A percentile compares a stretch with the other conserved stretches of the same genome.
Evolutionary conservation across 352 stramenopile genomes (phyloP).

Genomic region (Pythium utonaiense): DNA sequence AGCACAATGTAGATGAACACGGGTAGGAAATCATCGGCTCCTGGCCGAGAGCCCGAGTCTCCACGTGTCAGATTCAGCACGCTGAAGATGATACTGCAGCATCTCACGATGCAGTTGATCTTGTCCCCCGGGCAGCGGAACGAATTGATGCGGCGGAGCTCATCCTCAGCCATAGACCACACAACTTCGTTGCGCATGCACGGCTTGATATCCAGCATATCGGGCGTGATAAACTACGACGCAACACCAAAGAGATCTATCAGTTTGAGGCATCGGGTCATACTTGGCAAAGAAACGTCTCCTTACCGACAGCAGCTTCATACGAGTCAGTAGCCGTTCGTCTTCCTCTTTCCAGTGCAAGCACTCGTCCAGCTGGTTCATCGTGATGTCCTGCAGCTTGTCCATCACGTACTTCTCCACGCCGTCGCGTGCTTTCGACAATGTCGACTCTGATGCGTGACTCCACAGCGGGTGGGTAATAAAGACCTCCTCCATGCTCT

Average conservation of each 20-base stretch:
- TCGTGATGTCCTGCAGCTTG: constrained; percentile 78
- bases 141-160: constrained; percentile 87
- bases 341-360: constrained; percentile 73
- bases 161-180: constrained; percentile 85
- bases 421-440: constrained; percentile 68
- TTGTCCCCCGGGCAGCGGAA: constrained; percentile 87
- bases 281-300: not conserved
- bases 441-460: constrained; percentile 52
- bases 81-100: constrained; percentile 89
- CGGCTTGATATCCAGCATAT: constrained; percentile 90
- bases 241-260: not conserved
- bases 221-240: constrained; percentile 67
- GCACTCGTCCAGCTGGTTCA: constrained; percentile 67
- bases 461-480: constrained; percentile 57
- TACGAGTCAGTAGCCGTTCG: constrained; percentile 58
- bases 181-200: constrained; percentile 89
- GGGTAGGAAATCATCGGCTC: constrained; percentile 89
- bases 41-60: constrained; percentile 58
- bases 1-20: constrained; percentile 93
- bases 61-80: constrained; percentile 79
- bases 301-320: constrained; percentile 78
- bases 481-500: constrained; percentile 62
- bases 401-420: constrained; percentile 93
- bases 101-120: constrained; percentile 87
- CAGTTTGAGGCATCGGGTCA: no score